These are phyloP conservation scores for Nakazawaea molendinolei DNA, from an alignment of 805 yeast species.

Conservation along the genomic window DNA sequence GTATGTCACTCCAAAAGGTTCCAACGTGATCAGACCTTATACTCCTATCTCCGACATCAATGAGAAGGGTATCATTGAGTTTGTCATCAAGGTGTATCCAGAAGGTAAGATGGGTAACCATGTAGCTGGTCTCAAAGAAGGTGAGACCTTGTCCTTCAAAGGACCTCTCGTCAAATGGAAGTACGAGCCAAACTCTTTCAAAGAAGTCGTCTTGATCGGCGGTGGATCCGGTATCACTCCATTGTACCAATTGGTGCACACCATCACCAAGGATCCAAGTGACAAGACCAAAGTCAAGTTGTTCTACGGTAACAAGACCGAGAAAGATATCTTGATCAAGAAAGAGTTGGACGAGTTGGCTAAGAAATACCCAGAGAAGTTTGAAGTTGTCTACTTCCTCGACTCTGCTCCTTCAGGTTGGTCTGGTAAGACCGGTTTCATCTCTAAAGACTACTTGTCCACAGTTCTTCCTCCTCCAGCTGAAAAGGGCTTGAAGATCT, in stretches of 20 bases:
- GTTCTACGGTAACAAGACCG: constrained; percentile 72
- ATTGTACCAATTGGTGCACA: constrained; percentile 77
- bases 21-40: constrained; percentile 78
- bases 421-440: constrained; percentile 65
- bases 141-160: constrained; percentile 83
- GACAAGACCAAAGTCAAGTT: constrained; percentile 88
- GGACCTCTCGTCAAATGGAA: constrained; percentile 93
- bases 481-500: constrained; percentile 54
- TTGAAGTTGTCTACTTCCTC: constrained; percentile 72
- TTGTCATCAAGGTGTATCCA: constrained; percentile 79
- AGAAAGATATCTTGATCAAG: constrained; percentile 76
- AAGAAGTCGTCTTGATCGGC: constrained; percentile 76
- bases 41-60: constrained; percentile 78
- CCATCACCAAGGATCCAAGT: constrained; percentile 67
- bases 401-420: constrained; percentile 51
- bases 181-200: constrained; percentile 81
- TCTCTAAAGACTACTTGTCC: constrained; percentile 66
- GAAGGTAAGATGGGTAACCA: constrained; percentile 80
- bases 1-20: constrained; percentile 77
- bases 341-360: constrained; percentile 68
- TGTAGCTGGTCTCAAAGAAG: constrained; percentile 59
- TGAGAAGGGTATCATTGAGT: constrained; percentile 66
- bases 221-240: constrained; percentile 99
- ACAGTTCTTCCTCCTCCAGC: constrained; percentile 57
- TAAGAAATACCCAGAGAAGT: constrained; percentile 65